Percentiles rank a stretch among this genome's conserved stretches.
phyloP scores from a whole-genome alignment of 495 filamentous ascomycete genomes.

The Tuber borchii region DNA sequence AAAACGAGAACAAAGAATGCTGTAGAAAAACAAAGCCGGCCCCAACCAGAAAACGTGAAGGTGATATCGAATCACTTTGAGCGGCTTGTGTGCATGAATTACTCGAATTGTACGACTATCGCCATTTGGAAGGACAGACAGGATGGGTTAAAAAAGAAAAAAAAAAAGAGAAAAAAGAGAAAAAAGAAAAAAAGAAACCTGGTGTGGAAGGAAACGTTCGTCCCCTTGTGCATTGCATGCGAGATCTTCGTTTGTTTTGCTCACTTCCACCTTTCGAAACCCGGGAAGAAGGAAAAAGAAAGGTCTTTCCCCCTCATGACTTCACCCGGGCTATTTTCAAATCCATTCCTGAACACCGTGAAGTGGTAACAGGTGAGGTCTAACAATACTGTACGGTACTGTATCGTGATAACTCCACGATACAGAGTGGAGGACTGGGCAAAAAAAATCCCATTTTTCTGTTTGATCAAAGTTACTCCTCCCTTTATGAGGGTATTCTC shows the following conservation, averaged over 20 bases:
- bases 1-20: not conserved
- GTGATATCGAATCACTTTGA: not conserved
- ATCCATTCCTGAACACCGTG: not conserved
- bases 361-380: no score
- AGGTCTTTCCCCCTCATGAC: constrained; percentile 1
- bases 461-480: not conserved
- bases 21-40: not conserved
- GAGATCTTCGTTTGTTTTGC: not conserved
- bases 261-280: not conserved
- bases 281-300: not conserved
- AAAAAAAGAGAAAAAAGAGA: not conserved
- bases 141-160: not conserved
- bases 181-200: not conserved
- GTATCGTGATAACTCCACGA: not conserved
- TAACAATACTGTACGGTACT: no score
- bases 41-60: not conserved
- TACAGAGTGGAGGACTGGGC: not conserved
- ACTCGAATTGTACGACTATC: no score
- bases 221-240: constrained; percentile 1
- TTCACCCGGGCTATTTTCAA: not conserved
- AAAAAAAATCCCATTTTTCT: not conserved
- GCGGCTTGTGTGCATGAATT: not conserved
- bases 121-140: not conserved
- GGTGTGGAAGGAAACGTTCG: not conserved
- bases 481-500: not conserved